These are phyloP conservation scores for Fraxinus latifolia DNA, from an alignment of 305 asterid species.

Conservation along the genomic window DNA sequence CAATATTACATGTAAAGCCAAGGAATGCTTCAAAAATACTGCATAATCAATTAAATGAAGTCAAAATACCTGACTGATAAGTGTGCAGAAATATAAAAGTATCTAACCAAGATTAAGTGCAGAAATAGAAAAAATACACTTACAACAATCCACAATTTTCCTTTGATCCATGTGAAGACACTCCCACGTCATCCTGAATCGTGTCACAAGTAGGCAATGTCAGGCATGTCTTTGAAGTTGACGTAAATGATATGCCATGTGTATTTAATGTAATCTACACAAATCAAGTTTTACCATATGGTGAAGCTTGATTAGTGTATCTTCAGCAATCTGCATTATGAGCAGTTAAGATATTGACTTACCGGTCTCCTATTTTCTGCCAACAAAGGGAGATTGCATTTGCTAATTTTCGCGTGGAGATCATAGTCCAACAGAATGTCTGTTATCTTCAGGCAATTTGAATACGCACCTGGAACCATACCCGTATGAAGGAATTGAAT, in stretches of 20 bases:
- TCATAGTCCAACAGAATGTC: slow-evolving; percentile 66
- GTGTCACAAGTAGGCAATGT: background rate
- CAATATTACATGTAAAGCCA: background rate
- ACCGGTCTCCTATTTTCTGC: slow-evolving; percentile 49
- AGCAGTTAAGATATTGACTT: slow-evolving; percentile 16
- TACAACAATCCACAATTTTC: slow-evolving; percentile 47
- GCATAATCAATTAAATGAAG: background rate
- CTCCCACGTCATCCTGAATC: slow-evolving; percentile 40
- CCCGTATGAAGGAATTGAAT: slow-evolving; percentile 90
- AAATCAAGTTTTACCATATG: background rate
- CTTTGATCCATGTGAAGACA: slow-evolving; percentile 43
- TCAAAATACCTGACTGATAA: background rate
- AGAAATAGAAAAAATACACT: background rate
- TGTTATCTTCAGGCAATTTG: slow-evolving; percentile 61
- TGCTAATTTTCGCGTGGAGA: slow-evolving; percentile 67
- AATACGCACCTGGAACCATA: slow-evolving; percentile 68
- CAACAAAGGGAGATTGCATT: slow-evolving; percentile 60
- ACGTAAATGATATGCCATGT: background rate
- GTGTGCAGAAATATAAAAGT: background rate
- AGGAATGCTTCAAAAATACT: background rate
- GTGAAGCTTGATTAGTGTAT: background rate
- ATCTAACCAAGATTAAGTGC: background rate
- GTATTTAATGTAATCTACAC: background rate
- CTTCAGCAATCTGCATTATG: background rate
- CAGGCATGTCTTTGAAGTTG: background rate